These are phyloP conservation scores for Trypanosoma vivax DNA, from an alignment of 208 protist species.

Conservation along the genomic window DNA sequence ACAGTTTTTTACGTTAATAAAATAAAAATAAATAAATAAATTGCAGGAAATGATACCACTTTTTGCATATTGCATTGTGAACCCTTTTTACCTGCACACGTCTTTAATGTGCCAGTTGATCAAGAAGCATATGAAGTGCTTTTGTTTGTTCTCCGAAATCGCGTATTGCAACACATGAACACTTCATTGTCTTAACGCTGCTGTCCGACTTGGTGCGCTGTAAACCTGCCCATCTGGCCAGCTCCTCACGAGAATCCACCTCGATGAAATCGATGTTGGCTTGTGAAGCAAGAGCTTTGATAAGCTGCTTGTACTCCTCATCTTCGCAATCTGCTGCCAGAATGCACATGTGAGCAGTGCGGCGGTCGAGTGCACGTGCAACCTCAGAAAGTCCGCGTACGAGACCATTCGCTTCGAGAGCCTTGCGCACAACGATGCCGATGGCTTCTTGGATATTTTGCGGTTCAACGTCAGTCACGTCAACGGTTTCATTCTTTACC, in stretches of 20 bases:
- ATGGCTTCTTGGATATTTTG: conserved; percentile 31
- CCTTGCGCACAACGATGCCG: conserved; percentile 33
- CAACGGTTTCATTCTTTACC: conserved; percentile 41
- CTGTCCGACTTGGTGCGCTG: conserved; percentile 23
- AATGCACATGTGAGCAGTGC: conserved; percentile 35
- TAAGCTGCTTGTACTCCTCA: conserved; percentile 46
- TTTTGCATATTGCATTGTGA: neutral
- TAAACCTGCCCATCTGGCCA: conserved; percentile 35
- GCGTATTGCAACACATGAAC: conserved; percentile 34
- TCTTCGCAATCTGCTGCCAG: conserved; percentile 45
- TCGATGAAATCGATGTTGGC: conserved; percentile 36
- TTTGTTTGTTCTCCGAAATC: conserved; percentile 39
- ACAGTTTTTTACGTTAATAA: neutral
- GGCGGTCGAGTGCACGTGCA: conserved; percentile 34
- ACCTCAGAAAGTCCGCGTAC: conserved; percentile 39
- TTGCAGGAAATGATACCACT: neutral
- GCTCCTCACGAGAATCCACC: conserved; percentile 24
- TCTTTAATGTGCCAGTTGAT: conserved; percentile 16
- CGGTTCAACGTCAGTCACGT: conserved; percentile 41
- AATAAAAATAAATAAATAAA: conserved; percentile 15
- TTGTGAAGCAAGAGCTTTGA: conserved; percentile 29
- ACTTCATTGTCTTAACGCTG: conserved; percentile 32
- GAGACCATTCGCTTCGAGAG: conserved; percentile 33
- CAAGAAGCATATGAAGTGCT: conserved; percentile 30
- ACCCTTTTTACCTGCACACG: neutral